Evolutionary conservation across 2,329 filamentous ascomycete genomes (phyloP), one percentile per base, ranked within the genome.

Genomic region (Myriosclerotinia scirpicola): DNA sequence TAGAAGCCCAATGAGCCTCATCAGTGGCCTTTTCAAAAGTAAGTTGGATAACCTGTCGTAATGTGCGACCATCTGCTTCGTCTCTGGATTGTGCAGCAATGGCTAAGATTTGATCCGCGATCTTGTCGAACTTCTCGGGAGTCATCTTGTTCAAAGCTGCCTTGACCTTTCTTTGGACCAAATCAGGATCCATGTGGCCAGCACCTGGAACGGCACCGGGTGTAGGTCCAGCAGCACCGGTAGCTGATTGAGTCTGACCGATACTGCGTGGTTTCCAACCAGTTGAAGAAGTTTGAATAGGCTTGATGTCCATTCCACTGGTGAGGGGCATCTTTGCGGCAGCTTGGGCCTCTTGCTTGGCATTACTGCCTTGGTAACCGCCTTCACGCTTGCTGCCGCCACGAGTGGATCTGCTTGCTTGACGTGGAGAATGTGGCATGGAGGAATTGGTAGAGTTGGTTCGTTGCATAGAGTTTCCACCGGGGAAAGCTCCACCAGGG

Each of bases 71-170:
- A 75, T 99, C 95, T 30, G 87, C 86, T 81, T 99, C 95, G 74
- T 96, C 90, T 85, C 97, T 97, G 64, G 94, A 98, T 78, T 99
- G 95, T 30, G 87, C 90, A 38, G 94, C 93, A 77, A 99, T 99
- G 64, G 88, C 84, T 40, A 99, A 85, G 69, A 99, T 97, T 78
- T 97, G 93, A 69, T 93, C 91, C 8, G 95, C 87, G 73, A 99
- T 97, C 81, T 90, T 93, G 77, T 97, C 93, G 75, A 99, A 99
- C 77, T 98, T 99, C 81, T 99, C 95, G 0, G 95, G 95, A 0
- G 95, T 98, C 95, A 99, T 98, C 90, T 99, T 99, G 88, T 99
- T 99, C 75, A 99, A 83, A 69, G 91, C 91, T 71, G 93, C 90
- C 88, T 99, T 99, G 78, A 99, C 95, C 88, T 99, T 99, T 73